These are phyloP conservation scores for Santalum album DNA, from an alignment of 164 flowering plant species.

Conservation along the genomic window DNA sequence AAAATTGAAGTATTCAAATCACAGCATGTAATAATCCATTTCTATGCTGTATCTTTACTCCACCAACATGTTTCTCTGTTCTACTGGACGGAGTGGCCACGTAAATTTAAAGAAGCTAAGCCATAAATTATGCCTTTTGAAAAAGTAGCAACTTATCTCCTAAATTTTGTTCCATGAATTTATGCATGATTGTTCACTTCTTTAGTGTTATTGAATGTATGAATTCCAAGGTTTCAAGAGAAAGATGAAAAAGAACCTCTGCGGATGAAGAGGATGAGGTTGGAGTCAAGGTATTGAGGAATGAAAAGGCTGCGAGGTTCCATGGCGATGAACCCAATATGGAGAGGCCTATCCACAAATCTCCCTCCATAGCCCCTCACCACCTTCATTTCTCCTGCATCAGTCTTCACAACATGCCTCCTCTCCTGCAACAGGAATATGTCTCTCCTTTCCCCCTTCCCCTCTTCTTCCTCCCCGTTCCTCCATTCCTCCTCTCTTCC, in stretches of 20 bases:
- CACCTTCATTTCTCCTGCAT: conserved; percentile 71
- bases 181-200: no score
- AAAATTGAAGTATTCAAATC: no score
- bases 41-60: no score
- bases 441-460: conserved; percentile 2
- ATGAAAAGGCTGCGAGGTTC: conserved; percentile 66
- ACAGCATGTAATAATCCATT: no score
- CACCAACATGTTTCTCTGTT: no score
- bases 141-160: no score
- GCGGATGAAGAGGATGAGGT: conserved; percentile 61
- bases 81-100: no score
- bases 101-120: no score
- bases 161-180: no score
- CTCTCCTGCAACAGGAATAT: conserved; percentile 47
- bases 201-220: no score
- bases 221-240: no score
- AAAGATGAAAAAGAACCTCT: conserved; percentile 50
- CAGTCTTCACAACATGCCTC: conserved; percentile 45
- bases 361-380: conserved; percentile 29
- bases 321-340: conserved; percentile 84
- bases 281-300: conserved; percentile 86
- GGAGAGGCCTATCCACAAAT: conserved; percentile 31
- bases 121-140: no score
- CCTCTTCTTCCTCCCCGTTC: conserved; percentile 9
- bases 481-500: conserved; percentile 9